Base-by-base conservation (phyloP, 495 filamentous ascomycete genomes). In the Podospora fimiseda region DNA sequence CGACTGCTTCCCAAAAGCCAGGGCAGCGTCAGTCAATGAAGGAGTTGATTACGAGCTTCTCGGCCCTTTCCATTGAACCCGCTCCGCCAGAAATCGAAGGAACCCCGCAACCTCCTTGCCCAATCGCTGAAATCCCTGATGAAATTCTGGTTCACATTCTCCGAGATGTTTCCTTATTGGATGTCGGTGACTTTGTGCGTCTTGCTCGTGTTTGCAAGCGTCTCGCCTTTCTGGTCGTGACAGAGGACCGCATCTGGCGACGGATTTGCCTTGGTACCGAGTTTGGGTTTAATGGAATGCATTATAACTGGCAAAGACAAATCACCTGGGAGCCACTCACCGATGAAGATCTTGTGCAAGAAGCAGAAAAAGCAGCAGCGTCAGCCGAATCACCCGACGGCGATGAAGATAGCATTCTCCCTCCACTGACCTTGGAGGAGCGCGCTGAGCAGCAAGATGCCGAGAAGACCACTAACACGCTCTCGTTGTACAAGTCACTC, bases 201-300 rank as follows among this genome's bases (percentile, higher is more conserved):
- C 77, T 90, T 47, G 74, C 89, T 0, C 79, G 83, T 39, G 92
- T 96, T 0, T 96, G 93, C 72, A 92, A 88, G 63, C 79, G 85
- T 3, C 72, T 98, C 22, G 89, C 93, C 37, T 96, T 85, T 63
- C 77, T 96, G 22, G 88, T 95, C 16, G 67, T 80, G 1, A 87
- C 86, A 43, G 91, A 97, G 61, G 87, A 96, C 53, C 75, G 77
- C n/a, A 88, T 96, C 57, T 98, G 93, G 93, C 85, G 81, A 57
- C 81, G 84, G 38, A 64, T 96, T 6, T 89, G 87, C 52, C 65
- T 84, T 21, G 82, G 81, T 1, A 52, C 59, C 9, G 80, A 91
- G 64, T 82, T 88, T 58, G 91, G 90, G 23, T 88, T 97, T 68
- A 79, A 65, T 19, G 79, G 80, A 18, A 96, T 96, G 89, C 85